These are phyloP conservation scores for Adansonia gregorii DNA, from an alignment of 441 rosid genomes.

Conservation along the genomic window DNA sequence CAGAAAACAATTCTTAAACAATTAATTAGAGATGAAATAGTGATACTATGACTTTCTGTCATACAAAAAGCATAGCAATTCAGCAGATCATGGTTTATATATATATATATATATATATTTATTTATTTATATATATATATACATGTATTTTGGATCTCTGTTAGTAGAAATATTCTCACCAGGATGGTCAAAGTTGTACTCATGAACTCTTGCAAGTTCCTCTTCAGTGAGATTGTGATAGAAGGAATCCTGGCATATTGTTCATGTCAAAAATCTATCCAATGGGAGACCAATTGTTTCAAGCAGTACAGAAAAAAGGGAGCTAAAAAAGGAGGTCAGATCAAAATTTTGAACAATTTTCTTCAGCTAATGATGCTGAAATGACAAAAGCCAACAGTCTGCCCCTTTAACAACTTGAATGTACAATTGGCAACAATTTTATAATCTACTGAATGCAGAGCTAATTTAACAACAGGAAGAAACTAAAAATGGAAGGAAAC, in stretches of 20 bases:
- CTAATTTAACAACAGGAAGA: not conserved
- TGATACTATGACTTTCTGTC: not conserved
- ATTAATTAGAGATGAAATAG: not conserved
- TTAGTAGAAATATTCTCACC: conserved; percentile 62
- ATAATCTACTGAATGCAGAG: not conserved
- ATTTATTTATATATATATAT: too few species aligned
- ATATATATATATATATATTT: too few species aligned
- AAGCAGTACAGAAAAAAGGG: not conserved
- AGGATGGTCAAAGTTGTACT: conserved; percentile 99
- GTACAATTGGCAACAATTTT: not conserved
- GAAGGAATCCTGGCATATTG: conserved; percentile 89
- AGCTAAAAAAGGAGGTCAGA: not conserved
- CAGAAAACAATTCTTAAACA: not conserved
- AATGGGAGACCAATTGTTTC: conserved; percentile 7
- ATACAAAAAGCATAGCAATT: not conserved
- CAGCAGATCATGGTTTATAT: not conserved
- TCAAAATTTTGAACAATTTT: not conserved
- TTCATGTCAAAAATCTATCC: conserved; percentile 28
- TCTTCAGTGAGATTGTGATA: conserved; percentile 86
- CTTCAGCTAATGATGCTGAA: not conserved
- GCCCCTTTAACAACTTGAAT: not conserved
- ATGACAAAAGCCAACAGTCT: not conserved
- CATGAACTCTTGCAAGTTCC: conserved; percentile 84
- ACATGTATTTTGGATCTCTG: not conserved
- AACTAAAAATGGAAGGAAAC: not conserved